Base-by-base conservation (phyloP, 1,284 basidiomycete genomes). In the Apiotrichum brassicae region DNA sequence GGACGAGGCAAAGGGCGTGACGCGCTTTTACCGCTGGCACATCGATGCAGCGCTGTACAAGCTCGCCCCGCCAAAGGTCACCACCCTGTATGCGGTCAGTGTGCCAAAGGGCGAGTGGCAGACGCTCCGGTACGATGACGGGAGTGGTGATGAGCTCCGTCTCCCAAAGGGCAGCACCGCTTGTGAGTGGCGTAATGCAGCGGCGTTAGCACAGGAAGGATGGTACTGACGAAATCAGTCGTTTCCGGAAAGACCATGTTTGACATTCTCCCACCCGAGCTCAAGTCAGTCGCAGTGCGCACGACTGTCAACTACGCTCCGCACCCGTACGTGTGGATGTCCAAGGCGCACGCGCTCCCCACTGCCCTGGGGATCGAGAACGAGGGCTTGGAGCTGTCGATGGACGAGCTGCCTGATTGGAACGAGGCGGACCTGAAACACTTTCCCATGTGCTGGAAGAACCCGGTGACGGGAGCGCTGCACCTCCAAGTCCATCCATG, bases 11-110 rank as follows among this genome's bases (percentile, higher is more conserved):
- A 78, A 79, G 46, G 87, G 87, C 23, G 71, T 77, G 37, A 93
- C 90, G 12, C 81, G 90, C 25, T 93, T 88, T 78, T 92, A 91
- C 68, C 79, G 88, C 47, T 91, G 89, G 88, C 90, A 94, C 73
- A 93, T 94, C 70, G 91, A 95, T 63, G 91, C 91, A 1, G 91
- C 91, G 0, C 74, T 94, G 23, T 95, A 94, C 70, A 83, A 87
- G 55, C 80, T 90, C 22, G 81, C 81, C 20, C 87, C 87, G n/a
- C 91, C 91, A 3, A 84, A 80, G 60, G 90, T 90, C 35, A 95
- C 92, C 3, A 89, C 90, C 0, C 81, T 95, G 8, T 90, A 92
- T 59, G 88, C 83, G 0, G 76, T 93, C 49, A 76, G 66, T 1
- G 84, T 93, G 0, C 91, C 91, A 0, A 59, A 77, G 26, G 90